Evolutionary conservation across 2,329 filamentous ascomycete genomes (phyloP).

Genomic region (Pseudocercospora fijiensis): DNA sequence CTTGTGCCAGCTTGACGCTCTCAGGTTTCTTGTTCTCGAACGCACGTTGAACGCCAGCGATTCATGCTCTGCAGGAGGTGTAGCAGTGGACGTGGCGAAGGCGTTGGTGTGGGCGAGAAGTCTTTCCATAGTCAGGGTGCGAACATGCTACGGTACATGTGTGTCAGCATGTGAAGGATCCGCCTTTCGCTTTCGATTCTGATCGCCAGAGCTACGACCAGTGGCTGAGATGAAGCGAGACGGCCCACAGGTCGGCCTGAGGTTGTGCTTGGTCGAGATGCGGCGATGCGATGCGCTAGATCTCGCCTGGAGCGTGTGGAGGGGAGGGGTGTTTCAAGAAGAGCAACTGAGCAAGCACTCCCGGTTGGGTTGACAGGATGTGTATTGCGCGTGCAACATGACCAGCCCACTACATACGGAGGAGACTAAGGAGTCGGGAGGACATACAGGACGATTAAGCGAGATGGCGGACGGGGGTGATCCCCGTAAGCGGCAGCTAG

Average conservation of each 20-base stretch:
- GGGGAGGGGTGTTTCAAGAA: background rate
- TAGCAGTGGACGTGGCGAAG: background rate
- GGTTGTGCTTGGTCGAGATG: too few species aligned
- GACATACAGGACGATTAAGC: too few species aligned
- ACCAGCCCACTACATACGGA: too few species aligned
- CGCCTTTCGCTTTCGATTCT: too few species aligned
- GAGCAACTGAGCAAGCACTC: background rate
- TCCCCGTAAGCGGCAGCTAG: too few species aligned
- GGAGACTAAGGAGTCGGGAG: too few species aligned
- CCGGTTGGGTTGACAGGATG: background rate
- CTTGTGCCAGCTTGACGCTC: background rate
- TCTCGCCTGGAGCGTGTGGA: background rate
- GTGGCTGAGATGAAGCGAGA: too few species aligned
- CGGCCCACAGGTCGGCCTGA: background rate
- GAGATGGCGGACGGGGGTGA: too few species aligned
- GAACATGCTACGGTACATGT: background rate
- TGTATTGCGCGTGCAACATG: background rate
- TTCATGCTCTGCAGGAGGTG: background rate
- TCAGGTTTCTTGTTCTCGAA: background rate
- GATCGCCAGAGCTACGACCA: background rate
- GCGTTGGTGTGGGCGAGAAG: background rate
- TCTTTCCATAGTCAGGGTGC: background rate
- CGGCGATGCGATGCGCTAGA: too few species aligned
- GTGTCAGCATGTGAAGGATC: conserved; percentile 4
- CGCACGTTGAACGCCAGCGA: background rate